Evolutionary conservation across 2,329 filamentous ascomycete genomes (phyloP), one percentile per base, ranked within the genome.

Genomic region (Penicillium sp.): DNA sequence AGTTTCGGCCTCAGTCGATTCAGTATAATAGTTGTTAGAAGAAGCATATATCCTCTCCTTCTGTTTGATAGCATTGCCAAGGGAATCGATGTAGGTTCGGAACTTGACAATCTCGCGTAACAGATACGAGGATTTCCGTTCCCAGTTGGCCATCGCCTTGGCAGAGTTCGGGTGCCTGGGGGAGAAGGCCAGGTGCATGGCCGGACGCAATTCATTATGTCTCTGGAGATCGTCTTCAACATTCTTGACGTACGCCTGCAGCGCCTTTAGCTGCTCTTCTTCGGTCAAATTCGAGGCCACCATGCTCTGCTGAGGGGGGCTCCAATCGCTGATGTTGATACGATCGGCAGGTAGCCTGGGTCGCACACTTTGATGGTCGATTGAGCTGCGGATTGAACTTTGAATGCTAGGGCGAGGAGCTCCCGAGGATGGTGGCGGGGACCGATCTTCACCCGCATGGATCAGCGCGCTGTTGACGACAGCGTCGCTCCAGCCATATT

Each of bases 51-150:
- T 87, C 69, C 87, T 87, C 44, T 84, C 81, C 70, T 89, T 92
- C 52, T 85, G 81, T 29, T 71, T 76, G 64, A 89, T 85, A 0
- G 92, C 92, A 35, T 85, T 83, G 55, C 86, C 81, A 49, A 99
- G 77, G 31, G 86, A 87, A 72, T 97, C 94, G 63, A 97, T 92
- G 69, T 97, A 99, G 0, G 92, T 97, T 57, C 89, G 82, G 77
- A 96, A 97, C 75, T 97, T 97, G 73, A 97, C 92, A 72, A 95
- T 97, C 77, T 99, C 94, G 33, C 90, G 82, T 12, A 97, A 81
- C 40, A 99, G 78, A 70, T 97, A 96, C 27, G 90, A 88, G 53
- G 90, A 95, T 78, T 97, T 97, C 69, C 89, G 87, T 79, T 99
- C 92, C 93, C 94, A 99, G 74, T 99, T 99, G 20, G 87, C 82